Evolutionary conservation across 2,329 filamentous ascomycete genomes (phyloP), one percentile per base, ranked within the genome.

Genomic region (Alternaria infectoria): DNA sequence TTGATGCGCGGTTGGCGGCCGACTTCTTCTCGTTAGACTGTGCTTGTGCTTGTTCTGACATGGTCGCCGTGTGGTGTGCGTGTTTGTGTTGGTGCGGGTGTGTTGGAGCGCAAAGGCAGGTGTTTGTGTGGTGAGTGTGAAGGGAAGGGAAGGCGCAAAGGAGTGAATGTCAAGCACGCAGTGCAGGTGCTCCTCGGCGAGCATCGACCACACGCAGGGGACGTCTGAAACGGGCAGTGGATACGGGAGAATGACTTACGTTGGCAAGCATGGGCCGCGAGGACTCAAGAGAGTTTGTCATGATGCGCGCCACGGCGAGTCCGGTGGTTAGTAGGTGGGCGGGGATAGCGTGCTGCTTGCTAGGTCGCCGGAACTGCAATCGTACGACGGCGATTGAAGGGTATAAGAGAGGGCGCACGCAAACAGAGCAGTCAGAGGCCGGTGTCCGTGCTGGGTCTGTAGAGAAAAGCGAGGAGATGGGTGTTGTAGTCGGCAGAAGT

Each of bases 231-330:
- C 72, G 65, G 60, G 62, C 57, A 61, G 68, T 71, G 67, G 66
- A 68, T 65, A 69, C 71, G 70, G 64, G 56, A 65, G 61, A 68
- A 66, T 57, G 70, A 75, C 78, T 78, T 75, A 81, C 79, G 65
- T 67, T 77, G 74, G 77, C 76, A 68, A 81, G 76, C 67, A 81
- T 80, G 69, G 79, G 78, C 68, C 79, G 73, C 64, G 77, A 78
- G 9, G 78, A 79, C 68, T 81, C 79, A 28, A 80, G 67, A 54
- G 79, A 81, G 70, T 75, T 79, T 26, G 77, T 75, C 79, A 81
- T 81, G 59, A 55, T 73, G 64, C 49, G 60, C 23, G 65, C 43
- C 44, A 57, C 51, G 52, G 46, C 49, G 46, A 32, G 56, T 49
- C 52, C 10, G 63, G 56, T 50, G 30, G 59, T 17, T 44, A 23